Evolutionary conservation across 306 rosid species (phyloP), one percentile per base, ranked within the genome.

Genomic region (Herpetospermum pedunculosum): DNA sequence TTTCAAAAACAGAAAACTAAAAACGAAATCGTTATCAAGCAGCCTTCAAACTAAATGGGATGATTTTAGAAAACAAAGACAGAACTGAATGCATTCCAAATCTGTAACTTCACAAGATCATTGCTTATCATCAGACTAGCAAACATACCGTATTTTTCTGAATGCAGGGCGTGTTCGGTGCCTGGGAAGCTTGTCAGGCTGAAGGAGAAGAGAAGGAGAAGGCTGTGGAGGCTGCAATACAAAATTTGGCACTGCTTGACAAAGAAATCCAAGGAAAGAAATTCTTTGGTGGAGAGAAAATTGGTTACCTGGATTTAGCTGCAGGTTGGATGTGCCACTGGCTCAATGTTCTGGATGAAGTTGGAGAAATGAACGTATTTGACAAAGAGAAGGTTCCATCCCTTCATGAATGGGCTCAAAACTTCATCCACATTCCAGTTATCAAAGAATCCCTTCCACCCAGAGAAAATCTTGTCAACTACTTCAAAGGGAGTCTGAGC

Each of bases 211-310:
- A 78, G 54, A 81, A 87, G 7, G 83, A 80, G 52, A 76, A 87
- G 60, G 81, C 88, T 12, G 76, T 80, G 50, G 80, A 82, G 29
- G 83, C 85, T 83, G 83, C 92, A 25, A n/a, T 75, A 50, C 92
- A 83, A 70, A 70, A 77, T 57, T 81, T 89, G 41, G 74, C 74
- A 58, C 35, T 87, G 29, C 55, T 88, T 30, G 81, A 88, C 19
- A 82, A 76, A 68, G 85, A 80, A 34, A n/a, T 86, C 0, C 75
- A 77, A 29, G 85, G 83, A 34, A 87, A 84, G 18, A 78, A 34
- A 29, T 89, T 85, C 77, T 85, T 83, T 70, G 88, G 90, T 64
- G 87, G 96, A 76, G 88, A 85, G 49, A 43, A 53, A 30, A 62
- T 87, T 14, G 86, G 92, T 34, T 59, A 85, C 35, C 86, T 83